Base-by-base conservation (phyloP, 73 alveolate species). In the Paramecium octaurelia region DNA sequence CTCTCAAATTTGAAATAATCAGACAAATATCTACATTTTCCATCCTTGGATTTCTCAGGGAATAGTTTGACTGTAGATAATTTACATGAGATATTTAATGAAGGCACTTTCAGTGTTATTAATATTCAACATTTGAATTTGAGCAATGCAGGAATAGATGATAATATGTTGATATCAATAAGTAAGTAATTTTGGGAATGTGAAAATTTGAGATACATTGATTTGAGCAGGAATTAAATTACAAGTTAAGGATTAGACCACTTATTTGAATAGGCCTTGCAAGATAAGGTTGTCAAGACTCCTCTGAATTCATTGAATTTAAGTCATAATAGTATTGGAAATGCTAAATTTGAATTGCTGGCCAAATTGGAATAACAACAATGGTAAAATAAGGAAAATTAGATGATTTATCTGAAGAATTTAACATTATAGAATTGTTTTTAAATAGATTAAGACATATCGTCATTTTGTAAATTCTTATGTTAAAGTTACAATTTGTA, bases 81-180 rank as follows among this genome's bases (percentile, higher is more conserved):
- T 64, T 64, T 64, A 34, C 9, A 31, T 24, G 42, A 27, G 12
- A 64, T 64, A 31, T 64, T 64, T 34, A 64, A 20, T 64, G 84
- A 27, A 12, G 11, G 84, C 3, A 31, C 84, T 27, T 64, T 64
- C 21, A 54, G 31, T 54, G 69, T 54, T 9, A 31, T 34, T 2
- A 64, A 34, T 64, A 34, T 64, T 31, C 12, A 64, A 64, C 20
- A 64, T 27, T 27, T 64, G 14, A 64, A 64, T 64, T 34, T 64
- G 20, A 64, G 84, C n/a, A 64, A 64, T 34, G 46, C 84, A 23
- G 84, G 84, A 27, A 64, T 64, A 27, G 84, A 64, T 64, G 84
- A 64, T 64, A 64, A 34, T 21, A 31, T 64, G 46, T 64, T 64
- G 14, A 64, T 34, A 12, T 64, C 42, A 5, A 64, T 64, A 64